Evolutionary conservation across 768 basidiomycete species (phyloP).

Genomic region (Leccinum longicurvipes): DNA sequence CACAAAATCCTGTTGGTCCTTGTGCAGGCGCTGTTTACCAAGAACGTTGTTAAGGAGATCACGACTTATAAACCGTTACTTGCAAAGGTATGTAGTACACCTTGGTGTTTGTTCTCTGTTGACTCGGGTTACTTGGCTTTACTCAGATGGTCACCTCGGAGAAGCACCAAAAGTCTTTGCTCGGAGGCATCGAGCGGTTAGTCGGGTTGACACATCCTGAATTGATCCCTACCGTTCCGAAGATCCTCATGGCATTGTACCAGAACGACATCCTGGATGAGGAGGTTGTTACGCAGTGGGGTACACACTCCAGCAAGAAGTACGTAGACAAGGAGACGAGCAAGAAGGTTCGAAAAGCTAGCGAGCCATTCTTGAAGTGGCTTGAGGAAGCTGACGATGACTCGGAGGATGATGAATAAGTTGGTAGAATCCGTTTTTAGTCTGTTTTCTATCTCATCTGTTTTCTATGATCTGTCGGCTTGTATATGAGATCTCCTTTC

Average conservation of each 20-base stretch:
- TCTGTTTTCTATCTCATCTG: not conserved
- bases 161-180: conserved; percentile 91
- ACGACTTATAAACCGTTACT: conserved; percentile 65
- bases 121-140: conserved; percentile 10
- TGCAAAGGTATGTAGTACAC: conserved; percentile 48
- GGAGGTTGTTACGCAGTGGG: conserved; percentile 87
- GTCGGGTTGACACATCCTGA: conserved; percentile 75
- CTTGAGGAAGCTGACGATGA: conserved; percentile 86
- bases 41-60: conserved; percentile 64
- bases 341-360: conserved; percentile 95
- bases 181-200: conserved; percentile 89
- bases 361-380: conserved; percentile 96
- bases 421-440: not conserved
- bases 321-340: conserved; percentile 92
- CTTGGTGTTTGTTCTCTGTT: not conserved
- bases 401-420: conserved; percentile 30
- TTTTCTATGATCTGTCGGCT: conserved; percentile 15
- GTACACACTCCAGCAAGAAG: conserved; percentile 94
- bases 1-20: conserved; percentile 86
- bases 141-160: conserved; percentile 82
- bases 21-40: conserved; percentile 80
- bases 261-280: conserved; percentile 92
- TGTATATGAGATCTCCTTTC: not conserved
- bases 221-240: conserved; percentile 70
- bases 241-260: conserved; percentile 92